Evolutionary conservation across 495 filamentous ascomycete genomes (phyloP).

Genomic region (Podospora australis): DNA sequence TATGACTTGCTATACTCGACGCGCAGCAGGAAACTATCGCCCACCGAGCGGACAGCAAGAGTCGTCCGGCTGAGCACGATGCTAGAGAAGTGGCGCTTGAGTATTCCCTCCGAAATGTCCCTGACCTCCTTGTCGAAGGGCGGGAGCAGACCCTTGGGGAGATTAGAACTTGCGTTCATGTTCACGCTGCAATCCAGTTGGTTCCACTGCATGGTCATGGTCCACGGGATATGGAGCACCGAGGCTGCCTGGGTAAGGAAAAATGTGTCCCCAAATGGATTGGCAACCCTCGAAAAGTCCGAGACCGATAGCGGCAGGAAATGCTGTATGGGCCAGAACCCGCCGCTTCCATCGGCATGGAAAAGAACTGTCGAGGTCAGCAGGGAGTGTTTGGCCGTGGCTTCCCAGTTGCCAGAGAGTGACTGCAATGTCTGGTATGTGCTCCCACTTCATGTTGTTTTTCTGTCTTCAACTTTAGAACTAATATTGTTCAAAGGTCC

Average conservation of each 20-base stretch:
- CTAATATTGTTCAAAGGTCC: conserved; percentile 13
- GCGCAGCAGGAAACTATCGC: conserved; percentile 18
- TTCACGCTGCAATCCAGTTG: conserved; percentile 20
- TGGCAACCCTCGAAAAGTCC: conserved; percentile 6
- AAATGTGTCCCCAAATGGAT: conserved; percentile 6
- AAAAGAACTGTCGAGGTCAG: conserved; percentile 17
- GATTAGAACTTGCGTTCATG: conserved; percentile 19
- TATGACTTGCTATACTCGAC: conserved; percentile 28
- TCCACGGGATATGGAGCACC: conserved; percentile 23
- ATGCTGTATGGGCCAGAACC: conserved; percentile 13
- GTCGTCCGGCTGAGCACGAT: conserved; percentile 14
- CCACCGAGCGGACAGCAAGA: conserved; percentile 12
- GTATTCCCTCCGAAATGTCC: conserved; percentile 20
- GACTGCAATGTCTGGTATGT: conserved; percentile 26
- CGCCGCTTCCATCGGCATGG: conserved; percentile 20
- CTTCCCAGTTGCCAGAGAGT: conserved; percentile 10
- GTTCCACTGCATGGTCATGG: conserved; percentile 18
- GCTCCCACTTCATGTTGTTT: too few species aligned
- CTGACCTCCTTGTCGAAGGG: conserved; percentile 16
- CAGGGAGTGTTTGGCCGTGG: conserved; percentile 18
- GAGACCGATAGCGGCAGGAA: conserved; percentile 1
- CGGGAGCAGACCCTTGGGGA: conserved; percentile 12
- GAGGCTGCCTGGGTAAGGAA: conserved; percentile 24
- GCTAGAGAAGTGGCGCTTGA: conserved; percentile 22
- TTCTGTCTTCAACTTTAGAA: not conserved